Percentiles rank a stretch among this genome's conserved stretches.
phyloP scores from a whole-genome alignment of 148 eudicot species.

The Camellia granthamiana region DNA sequence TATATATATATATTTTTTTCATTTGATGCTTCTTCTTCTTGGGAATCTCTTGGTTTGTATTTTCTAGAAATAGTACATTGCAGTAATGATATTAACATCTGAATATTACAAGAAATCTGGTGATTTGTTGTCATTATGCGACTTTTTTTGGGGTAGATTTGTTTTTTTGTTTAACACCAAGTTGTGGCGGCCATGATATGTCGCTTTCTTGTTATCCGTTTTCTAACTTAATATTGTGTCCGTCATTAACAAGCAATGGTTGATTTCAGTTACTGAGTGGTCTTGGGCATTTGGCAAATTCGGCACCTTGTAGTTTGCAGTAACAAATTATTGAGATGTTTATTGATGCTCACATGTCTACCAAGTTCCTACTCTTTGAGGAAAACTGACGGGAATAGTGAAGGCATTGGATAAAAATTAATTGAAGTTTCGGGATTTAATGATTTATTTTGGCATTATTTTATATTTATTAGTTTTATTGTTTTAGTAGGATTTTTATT shows the following conservation, averaged over 20 bases:
- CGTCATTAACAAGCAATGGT: not conserved
- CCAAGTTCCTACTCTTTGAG: not conserved
- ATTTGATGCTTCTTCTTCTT: not conserved
- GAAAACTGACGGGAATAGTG: not conserved
- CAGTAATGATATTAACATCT: slow-evolving; percentile 6
- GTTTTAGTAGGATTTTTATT: too few species aligned
- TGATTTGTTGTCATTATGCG: not conserved
- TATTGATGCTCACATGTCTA: slow-evolving; percentile 5
- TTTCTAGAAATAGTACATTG: not conserved
- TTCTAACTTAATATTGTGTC: not conserved
- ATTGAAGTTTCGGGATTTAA: too few species aligned
- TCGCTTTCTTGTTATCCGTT: not conserved
- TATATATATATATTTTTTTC: not conserved
- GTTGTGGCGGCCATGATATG: not conserved
- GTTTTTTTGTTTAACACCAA: not conserved
- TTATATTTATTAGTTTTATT: too few species aligned
- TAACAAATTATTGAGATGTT: not conserved
- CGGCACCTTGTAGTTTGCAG: not conserved
- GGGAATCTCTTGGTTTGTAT: not conserved
- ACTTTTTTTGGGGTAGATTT: not conserved
- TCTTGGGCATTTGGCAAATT: not conserved
- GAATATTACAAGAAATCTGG: not conserved
- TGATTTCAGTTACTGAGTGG: not conserved
- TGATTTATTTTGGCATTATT: too few species aligned
- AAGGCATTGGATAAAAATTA: too few species aligned